Percentiles rank a stretch among this genome's conserved stretches.
Conservation (phyloP, 768 basidiomycete species). For the Fomitopsis pulvina region DNA sequence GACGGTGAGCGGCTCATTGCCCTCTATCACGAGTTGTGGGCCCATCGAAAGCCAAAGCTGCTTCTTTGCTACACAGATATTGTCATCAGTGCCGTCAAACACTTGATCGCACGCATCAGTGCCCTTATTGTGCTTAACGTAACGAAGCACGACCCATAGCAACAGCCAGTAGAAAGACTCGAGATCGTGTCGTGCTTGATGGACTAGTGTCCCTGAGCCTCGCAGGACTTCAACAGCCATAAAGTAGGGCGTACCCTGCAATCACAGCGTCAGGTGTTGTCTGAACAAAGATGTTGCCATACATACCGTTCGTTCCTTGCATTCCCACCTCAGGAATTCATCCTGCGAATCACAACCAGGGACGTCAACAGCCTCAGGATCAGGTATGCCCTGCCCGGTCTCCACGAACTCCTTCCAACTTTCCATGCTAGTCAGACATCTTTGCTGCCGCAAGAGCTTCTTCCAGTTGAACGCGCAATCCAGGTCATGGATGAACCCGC, state of each 20-base stretch:
- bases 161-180: slow-evolving; percentile 14
- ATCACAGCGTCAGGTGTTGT: not conserved
- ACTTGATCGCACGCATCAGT: not conserved
- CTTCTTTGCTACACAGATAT: not conserved
- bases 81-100: not conserved
- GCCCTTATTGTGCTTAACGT: slow-evolving; percentile 2
- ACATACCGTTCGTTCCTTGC: slow-evolving; percentile 2
- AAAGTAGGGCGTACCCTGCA: slow-evolving; percentile 7
- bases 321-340: not conserved
- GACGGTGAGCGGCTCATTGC: not conserved
- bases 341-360: not conserved
- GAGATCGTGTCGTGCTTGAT: slow-evolving; percentile 7
- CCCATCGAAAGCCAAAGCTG: not conserved
- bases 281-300: not conserved
- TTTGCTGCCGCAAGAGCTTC: not conserved
- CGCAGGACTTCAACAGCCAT: not conserved
- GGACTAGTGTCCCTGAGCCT: not conserved
- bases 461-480: slow-evolving; percentile 11
- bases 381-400: not conserved
- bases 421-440: not conserved
- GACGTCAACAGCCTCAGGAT: not conserved
- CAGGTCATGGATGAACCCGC: slow-evolving; percentile 11
- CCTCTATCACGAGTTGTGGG: not conserved
- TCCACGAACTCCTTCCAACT: not conserved
- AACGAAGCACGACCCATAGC: slow-evolving; percentile 6